Percentiles rank a stretch among this genome's conserved stretches.
Evolutionary conservation across 1,284 basidiomycete genomes (phyloP).

Genomic region (Ceratobasidium sp.): DNA sequence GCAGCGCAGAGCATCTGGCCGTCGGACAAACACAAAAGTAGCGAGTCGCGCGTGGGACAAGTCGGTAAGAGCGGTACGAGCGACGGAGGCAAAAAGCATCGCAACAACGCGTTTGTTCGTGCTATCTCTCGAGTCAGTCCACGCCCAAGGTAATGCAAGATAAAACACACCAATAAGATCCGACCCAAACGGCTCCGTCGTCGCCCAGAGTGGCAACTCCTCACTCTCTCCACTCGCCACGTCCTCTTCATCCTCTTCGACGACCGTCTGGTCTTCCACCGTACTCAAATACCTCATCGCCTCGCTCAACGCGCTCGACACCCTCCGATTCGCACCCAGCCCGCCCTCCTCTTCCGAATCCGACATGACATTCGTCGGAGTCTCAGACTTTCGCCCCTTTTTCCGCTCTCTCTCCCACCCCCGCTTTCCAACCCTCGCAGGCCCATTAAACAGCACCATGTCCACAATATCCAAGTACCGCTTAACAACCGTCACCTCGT

Average conservation of each 20-base stretch:
- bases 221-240: constrained; percentile 68
- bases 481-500: constrained; percentile 69
- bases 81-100: constrained; percentile 57
- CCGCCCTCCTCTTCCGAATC: constrained; percentile 56
- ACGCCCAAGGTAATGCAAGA: not conserved
- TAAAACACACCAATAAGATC: constrained; percentile 67
- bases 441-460: constrained; percentile 74
- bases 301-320: constrained; percentile 53
- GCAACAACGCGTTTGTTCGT: constrained; percentile 69
- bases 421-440: constrained; percentile 60
- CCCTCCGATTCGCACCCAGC: constrained; percentile 66
- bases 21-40: constrained; percentile 75
- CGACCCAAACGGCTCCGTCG: constrained; percentile 65
- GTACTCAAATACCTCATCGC: constrained; percentile 64
- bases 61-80: constrained; percentile 64
- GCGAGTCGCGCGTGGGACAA: constrained; percentile 49
- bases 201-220: constrained; percentile 81
- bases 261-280: constrained; percentile 63
- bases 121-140: constrained; percentile 63
- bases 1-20: constrained; percentile 84
- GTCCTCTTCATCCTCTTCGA: constrained; percentile 62
- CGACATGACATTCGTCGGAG: constrained; percentile 54
- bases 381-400: constrained; percentile 54
- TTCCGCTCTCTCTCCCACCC: constrained; percentile 64
- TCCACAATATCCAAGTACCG: constrained; percentile 80